phyloP scores from a whole-genome alignment of 352 stramenopile species.

The Phytopythium litorale region DNA sequence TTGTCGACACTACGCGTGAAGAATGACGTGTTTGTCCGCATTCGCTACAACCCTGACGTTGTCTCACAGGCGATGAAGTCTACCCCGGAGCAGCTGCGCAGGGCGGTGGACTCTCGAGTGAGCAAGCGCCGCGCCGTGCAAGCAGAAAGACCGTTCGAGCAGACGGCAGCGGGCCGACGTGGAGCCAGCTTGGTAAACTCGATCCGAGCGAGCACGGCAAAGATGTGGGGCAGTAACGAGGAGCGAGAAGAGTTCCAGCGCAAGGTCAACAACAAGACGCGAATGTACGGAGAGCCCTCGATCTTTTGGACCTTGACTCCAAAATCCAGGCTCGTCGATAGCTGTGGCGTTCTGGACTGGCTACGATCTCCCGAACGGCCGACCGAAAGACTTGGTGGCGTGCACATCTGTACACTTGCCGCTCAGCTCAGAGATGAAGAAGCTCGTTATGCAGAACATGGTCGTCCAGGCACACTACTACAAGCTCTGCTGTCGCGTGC shows the following conservation, averaged over 20 bases:
- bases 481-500: slow-evolving; percentile 2
- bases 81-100: slow-evolving; percentile 1
- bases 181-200: slow-evolving; percentile 5
- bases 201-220: slow-evolving; percentile 9
- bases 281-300: slow-evolving; percentile 15
- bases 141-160: not conserved
- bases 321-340: slow-evolving; percentile 19
- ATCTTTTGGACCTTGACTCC: slow-evolving; percentile 28
- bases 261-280: slow-evolving; percentile 14
- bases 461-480: slow-evolving; percentile 12
- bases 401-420: slow-evolving; percentile 8
- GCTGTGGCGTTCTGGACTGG: slow-evolving; percentile 19
- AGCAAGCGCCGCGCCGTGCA: not conserved
- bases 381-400: slow-evolving; percentile 1
- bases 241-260: slow-evolving; percentile 14
- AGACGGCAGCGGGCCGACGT: not conserved
- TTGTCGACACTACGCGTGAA: too few species aligned
- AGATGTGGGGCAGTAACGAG: slow-evolving; percentile 26
- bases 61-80: too few species aligned
- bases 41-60: too few species aligned
- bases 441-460: not conserved
- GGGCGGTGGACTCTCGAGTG: not conserved
- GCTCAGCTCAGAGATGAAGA: not conserved
- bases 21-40: too few species aligned
- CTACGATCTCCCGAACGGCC: slow-evolving; percentile 6